Evolutionary conservation across 176 grass and related monocot species (phyloP).

Genomic region (Eleusine coracana): DNA sequence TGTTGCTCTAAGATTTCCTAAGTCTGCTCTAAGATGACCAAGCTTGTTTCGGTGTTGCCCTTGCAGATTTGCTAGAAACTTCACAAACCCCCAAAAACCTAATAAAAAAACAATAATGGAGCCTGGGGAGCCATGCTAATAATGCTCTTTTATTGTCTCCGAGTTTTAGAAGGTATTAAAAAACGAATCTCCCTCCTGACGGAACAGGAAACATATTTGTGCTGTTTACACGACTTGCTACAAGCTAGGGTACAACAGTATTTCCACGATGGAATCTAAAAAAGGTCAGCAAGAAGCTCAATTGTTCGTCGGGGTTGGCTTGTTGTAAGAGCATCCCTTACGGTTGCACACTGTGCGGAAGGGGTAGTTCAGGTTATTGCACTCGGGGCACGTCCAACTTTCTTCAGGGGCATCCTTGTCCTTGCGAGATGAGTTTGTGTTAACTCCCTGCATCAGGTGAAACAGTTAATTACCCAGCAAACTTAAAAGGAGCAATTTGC

Average conservation of each 20-base stretch:
- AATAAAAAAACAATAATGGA: neutral
- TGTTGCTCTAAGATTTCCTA: neutral
- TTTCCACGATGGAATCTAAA: neutral
- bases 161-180: neutral
- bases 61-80: neutral
- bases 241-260: conserved; percentile 38
- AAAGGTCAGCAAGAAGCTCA: neutral
- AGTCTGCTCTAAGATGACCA: neutral
- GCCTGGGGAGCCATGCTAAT: neutral
- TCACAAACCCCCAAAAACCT: too few relatives aligned
- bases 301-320: conserved; percentile 43
- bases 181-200: neutral
- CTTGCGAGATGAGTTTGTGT: conserved; percentile 38
- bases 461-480: neutral
- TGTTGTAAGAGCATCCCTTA: conserved; percentile 72
- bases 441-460: conserved; percentile 25
- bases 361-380: conserved; percentile 89
- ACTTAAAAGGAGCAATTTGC: neutral
- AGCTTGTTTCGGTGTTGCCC: neutral
- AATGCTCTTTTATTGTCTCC: neutral
- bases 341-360: conserved; percentile 80
- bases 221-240: conserved; percentile 29
- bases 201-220: neutral
- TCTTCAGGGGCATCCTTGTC: conserved; percentile 77
- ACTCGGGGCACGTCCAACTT: conserved; percentile 91